Evolutionary conservation across 495 filamentous ascomycete species (phyloP), one percentile per base, ranked within the genome.

Genomic region (Aspergillus cavernicola): DNA sequence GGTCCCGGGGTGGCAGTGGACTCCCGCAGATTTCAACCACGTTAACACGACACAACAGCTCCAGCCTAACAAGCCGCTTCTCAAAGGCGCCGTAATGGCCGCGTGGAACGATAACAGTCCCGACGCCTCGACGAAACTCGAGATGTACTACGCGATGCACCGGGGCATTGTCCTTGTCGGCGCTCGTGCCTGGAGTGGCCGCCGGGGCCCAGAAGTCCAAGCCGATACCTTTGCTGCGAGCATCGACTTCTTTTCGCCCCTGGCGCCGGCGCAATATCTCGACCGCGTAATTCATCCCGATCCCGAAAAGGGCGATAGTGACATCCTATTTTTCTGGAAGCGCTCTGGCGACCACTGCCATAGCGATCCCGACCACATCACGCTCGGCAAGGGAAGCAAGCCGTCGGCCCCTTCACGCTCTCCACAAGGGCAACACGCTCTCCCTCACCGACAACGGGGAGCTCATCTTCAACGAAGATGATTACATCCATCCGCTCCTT

Each of bases 31-130:
- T 6, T 75, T 78, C 40, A 79, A 80, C 43, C 66, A 70, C 0
- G 67, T 74, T 9, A 79, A 80, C 37, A 38, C 47, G 0, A 76
- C 72, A 0, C 59, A 72, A 47, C 66, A 71, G 46, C 44, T 22
- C 5, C 2, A 5, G 18, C 55, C 60, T 0, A 52, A 55, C 10
- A 61, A 59, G 7, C 63, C 62, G 10, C 59, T 62, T 1, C 75
- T 78, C 8, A 73, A 66, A 19, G 79, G 79, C 11, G 77, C 77
- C 5, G 76, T 80, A 4, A 57, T 81, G 35, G 79, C 79, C 0
- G 76, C 77, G 1, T 82, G 79, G 79, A 82, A 77, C 45, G 79
- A 82, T 44, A 80, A 78, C 36, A 79, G 79, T 0, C 75, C 79
- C 0, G 78, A 81, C 54, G 76, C 79, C 1, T 78, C 75, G 3